Evolutionary conservation across 305 asterid species (phyloP).

Genomic region (Rubia tinctorum): DNA sequence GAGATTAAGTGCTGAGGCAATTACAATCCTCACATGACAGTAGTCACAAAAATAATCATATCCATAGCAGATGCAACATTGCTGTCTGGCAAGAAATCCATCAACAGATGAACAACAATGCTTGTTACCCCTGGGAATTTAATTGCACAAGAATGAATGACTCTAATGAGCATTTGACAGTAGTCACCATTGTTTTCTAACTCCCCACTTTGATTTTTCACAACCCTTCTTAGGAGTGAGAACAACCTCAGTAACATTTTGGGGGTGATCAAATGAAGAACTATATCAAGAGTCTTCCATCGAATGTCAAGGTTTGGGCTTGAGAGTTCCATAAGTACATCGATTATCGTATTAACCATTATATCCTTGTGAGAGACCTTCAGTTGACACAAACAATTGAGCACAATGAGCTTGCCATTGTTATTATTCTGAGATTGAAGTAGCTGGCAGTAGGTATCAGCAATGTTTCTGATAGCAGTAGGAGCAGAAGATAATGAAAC

Average conservation of each 20-base stretch:
- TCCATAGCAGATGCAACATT: constrained; percentile 95
- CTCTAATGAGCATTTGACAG: constrained; percentile 60
- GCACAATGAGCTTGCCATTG: too few relatives aligned
- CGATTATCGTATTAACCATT: constrained; percentile 90
- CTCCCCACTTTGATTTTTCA: constrained; percentile 86
- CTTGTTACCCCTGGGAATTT: constrained; percentile 98
- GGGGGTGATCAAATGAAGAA: constrained; percentile 81
- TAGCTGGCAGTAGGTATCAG: constrained; percentile 92
- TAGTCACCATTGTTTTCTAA: too few relatives aligned
- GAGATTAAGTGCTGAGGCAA: constrained; percentile 79
- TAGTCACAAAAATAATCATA: constrained; percentile 80
- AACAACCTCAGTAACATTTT: constrained; percentile 89
- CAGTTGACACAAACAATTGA: constrained; percentile 81
- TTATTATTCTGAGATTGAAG: too few relatives aligned
- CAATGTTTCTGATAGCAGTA: constrained; percentile 91
- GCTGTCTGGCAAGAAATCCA: constrained; percentile 99
- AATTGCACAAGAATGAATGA: constrained; percentile 94
- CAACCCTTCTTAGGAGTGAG: constrained; percentile 96
- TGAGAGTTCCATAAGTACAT: constrained; percentile 86
- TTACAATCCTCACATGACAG: too few relatives aligned
- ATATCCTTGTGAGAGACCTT: constrained; percentile 75
- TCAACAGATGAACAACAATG: constrained; percentile 91
- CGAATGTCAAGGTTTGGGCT: constrained; percentile 92
- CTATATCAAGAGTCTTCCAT: constrained; percentile 87
- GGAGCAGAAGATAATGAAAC: constrained; percentile 95